Evolutionary conservation across 2,329 filamentous ascomycete genomes (phyloP).

Genomic region (Alternaria dauci): DNA sequence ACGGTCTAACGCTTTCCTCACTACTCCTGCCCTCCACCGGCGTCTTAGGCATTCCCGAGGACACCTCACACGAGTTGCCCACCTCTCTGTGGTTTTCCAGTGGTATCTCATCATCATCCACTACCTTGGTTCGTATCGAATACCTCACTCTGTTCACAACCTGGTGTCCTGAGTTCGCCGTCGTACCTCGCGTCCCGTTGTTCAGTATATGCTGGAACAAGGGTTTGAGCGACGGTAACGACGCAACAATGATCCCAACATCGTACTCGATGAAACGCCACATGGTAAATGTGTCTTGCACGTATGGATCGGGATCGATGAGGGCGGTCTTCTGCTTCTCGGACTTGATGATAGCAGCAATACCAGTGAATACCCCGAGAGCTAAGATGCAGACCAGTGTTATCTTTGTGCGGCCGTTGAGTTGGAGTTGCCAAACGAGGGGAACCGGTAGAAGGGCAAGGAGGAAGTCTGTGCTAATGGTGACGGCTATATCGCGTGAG

Average conservation of each 20-base stretch:
- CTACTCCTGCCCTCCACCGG: not conserved
- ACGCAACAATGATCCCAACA: slow-evolving; percentile 56
- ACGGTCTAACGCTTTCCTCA: not conserved
- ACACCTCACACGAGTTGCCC: not conserved
- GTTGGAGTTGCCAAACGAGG: not conserved
- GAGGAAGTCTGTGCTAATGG: slow-evolving; percentile 3
- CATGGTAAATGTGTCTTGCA: slow-evolving; percentile 54
- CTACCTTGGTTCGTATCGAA: not conserved
- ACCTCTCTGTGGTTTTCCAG: not conserved
- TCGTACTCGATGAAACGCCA: slow-evolving; percentile 59
- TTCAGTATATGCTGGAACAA: slow-evolving; percentile 31
- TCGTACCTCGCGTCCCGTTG: not conserved
- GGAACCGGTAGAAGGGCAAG: not conserved
- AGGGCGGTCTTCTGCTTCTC: slow-evolving; percentile 1
- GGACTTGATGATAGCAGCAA: slow-evolving; percentile 2
- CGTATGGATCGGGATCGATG: slow-evolving; percentile 21
- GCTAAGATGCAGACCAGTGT: not conserved
- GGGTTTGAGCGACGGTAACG: slow-evolving; percentile 53
- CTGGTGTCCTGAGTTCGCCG: not conserved
- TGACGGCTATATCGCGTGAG: not conserved
- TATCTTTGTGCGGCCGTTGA: slow-evolving; percentile 3
- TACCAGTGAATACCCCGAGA: not conserved
- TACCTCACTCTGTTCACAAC: not conserved
- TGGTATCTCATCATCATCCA: slow-evolving; percentile 1
- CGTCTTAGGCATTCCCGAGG: not conserved